Evolutionary conservation across 2,329 filamentous ascomycete genomes (phyloP).

Genomic region (Domatiomyces globalis): DNA sequence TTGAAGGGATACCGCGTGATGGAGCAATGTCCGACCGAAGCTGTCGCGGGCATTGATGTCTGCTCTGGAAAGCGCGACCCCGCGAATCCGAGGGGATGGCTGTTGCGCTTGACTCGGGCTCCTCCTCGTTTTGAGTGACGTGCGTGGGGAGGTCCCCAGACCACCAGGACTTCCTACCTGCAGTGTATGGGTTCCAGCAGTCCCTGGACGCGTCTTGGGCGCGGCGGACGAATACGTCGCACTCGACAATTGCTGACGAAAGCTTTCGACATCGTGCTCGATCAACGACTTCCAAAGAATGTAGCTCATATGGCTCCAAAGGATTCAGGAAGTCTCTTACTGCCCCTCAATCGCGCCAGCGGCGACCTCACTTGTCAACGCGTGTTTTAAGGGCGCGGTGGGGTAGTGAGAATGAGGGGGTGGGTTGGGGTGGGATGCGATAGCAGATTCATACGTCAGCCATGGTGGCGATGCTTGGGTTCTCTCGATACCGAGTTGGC

Average conservation of each 20-base stretch:
- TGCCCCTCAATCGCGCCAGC: slow-evolving; percentile 61
- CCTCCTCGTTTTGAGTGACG: slow-evolving; percentile 18
- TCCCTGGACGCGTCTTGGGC: slow-evolving; percentile 17
- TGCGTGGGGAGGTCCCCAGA: slow-evolving; percentile 35
- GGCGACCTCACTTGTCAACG: slow-evolving; percentile 79
- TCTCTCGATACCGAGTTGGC: not conserved
- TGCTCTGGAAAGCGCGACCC: slow-evolving; percentile 35
- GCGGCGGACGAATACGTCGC: slow-evolving; percentile 37
- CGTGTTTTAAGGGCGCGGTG: slow-evolving; percentile 62
- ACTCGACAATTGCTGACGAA: slow-evolving; percentile 73
- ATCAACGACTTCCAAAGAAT: slow-evolving; percentile 93
- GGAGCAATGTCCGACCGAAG: slow-evolving; percentile 65
- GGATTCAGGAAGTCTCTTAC: slow-evolving; percentile 22
- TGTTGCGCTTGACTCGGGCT: slow-evolving; percentile 7
- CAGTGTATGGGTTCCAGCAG: slow-evolving; percentile 31
- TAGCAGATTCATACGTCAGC: not conserved
- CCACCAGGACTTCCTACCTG: slow-evolving; percentile 22
- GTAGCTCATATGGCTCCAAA: slow-evolving; percentile 65
- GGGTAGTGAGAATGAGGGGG: not conserved
- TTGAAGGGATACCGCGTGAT: slow-evolving; percentile 64
- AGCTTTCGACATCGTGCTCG: slow-evolving; percentile 93
- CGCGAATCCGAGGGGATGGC: slow-evolving; percentile 3
- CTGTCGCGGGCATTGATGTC: slow-evolving; percentile 80
- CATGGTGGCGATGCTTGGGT: not conserved
- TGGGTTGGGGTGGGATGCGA: not conserved